These are phyloP conservation scores for Scheffersomyces quercinus DNA, from an alignment of 1,139 yeast species.

Conservation along the genomic window DNA sequence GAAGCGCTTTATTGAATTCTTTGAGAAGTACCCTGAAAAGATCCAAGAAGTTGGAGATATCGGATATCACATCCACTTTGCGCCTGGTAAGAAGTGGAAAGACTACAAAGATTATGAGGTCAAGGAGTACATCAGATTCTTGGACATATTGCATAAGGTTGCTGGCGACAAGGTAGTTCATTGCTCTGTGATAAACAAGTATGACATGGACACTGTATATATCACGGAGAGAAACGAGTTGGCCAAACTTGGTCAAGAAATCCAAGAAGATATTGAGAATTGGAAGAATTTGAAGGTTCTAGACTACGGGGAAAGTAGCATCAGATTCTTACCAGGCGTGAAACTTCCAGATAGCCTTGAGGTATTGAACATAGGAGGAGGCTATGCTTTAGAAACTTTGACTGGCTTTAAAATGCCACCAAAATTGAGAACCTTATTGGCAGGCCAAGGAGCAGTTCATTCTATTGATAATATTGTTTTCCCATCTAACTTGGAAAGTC, in stretches of 20 bases:
- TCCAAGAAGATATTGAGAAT: slow-evolving; percentile 37
- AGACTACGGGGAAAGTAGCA: slow-evolving; percentile 43
- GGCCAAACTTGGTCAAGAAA: slow-evolving; percentile 37
- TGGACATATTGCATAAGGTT: slow-evolving; percentile 21
- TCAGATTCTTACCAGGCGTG: slow-evolving; percentile 42
- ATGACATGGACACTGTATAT: slow-evolving; percentile 36
- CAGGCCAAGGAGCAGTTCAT: slow-evolving; percentile 36
- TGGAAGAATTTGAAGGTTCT: slow-evolving; percentile 38
- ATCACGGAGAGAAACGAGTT: slow-evolving; percentile 37
- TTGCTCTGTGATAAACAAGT: slow-evolving; percentile 42
- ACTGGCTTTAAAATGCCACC: slow-evolving; percentile 45
- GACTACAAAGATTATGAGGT: slow-evolving; percentile 30
- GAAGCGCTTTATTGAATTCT: slow-evolving; percentile 21
- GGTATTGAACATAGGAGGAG: slow-evolving; percentile 43
- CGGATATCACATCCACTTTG: slow-evolving; percentile 42
- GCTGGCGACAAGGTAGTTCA: slow-evolving; percentile 36
- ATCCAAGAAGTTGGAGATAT: slow-evolving; percentile 24
- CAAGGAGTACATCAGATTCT: slow-evolving; percentile 25
- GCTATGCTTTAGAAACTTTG: slow-evolving; percentile 41
- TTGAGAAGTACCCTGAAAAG: slow-evolving; percentile 18
- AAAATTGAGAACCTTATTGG: slow-evolving; percentile 31
- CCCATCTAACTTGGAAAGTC: slow-evolving; percentile 33
- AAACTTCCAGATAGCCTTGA: slow-evolving; percentile 41
- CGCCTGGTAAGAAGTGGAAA: slow-evolving; percentile 35
- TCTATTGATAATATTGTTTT: slow-evolving; percentile 39